These are phyloP conservation scores for Bocquillonia castaneifolia DNA, from an alignment of 441 rosid species.

Conservation along the genomic window DNA sequence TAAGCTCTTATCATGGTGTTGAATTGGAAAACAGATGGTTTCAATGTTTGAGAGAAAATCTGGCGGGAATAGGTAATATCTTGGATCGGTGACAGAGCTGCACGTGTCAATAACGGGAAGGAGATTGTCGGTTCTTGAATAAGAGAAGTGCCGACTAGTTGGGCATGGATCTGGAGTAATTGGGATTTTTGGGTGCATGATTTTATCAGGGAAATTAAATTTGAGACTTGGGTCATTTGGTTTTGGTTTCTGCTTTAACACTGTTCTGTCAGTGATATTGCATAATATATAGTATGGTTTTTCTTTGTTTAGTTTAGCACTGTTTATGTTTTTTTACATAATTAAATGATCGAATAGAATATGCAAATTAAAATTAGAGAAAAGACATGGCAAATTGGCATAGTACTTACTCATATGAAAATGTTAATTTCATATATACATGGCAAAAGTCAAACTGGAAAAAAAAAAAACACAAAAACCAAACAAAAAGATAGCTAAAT, in stretches of 20 bases:
- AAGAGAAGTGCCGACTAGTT: constrained; percentile 44
- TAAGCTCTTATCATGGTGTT: constrained; percentile 69
- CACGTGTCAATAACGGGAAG: constrained; percentile 51
- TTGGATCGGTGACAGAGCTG: constrained; percentile 35
- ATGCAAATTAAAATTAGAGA: too few species aligned
- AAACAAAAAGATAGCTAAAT: not conserved
- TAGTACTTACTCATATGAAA: too few species aligned
- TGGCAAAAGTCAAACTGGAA: not conserved
- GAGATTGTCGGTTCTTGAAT: constrained; percentile 39
- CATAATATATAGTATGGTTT: too few species aligned
- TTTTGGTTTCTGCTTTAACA: too few species aligned
- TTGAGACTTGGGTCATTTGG: not conserved
- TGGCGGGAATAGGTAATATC: constrained; percentile 43
- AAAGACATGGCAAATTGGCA: too few species aligned
- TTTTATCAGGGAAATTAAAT: constrained; percentile 46
- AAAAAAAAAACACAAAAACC: not conserved
- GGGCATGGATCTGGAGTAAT: constrained; percentile 65
- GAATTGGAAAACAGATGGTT: constrained; percentile 49
- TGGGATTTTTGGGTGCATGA: constrained; percentile 44
- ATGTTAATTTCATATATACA: too few species aligned
- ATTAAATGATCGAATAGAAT: too few species aligned
- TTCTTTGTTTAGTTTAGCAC: too few species aligned
- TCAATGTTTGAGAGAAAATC: constrained; percentile 41
- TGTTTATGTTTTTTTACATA: too few species aligned
- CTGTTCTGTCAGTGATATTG: too few species aligned